Evolutionary conservation across 768 basidiomycete species (phyloP), one percentile per base, ranked within the genome.

Genomic region (Psilocybe sp.): DNA sequence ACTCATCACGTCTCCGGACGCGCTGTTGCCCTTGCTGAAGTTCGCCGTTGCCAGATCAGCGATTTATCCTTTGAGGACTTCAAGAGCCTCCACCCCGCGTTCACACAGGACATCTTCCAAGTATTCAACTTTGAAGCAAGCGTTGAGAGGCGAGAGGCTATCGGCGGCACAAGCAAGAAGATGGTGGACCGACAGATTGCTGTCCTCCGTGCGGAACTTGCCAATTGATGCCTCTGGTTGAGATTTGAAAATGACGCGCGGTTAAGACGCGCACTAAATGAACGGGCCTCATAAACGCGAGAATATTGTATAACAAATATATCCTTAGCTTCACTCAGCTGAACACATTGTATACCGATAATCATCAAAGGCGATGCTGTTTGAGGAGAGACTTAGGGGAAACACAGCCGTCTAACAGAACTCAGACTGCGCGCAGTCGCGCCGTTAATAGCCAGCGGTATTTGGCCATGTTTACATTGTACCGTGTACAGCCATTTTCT

Each of bases 1-100:
- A 99, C 97, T 1, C 97, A 99, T 65, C 97, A 99, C 66, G 84
- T 99, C 58, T 98, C 97, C 4, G 97, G 97, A 4, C 86, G 92
- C 12, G 94, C 96, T 15, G 96, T 99, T 40, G 94, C 96, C 1
- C 77, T 98, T 35, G 96, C 96, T 1, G 97, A 99, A 67, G 74
- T 85, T 38, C 81, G 83, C 32, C 77, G 80, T 52, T 86, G 88
- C 59, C 88, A 91, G 60, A 76, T 99, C 37, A 85, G 91, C 54
- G 83, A 89, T 44, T 78, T 99, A 53, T 77, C 84, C 1, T 73
- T 94, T 44, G 71, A 82, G 33, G 92, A 99, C 67, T 95, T 82
- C 73, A 81, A 88, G 64, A 66, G 67, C 33, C 73, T 99, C 56
- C 84, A 82, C 57, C 76, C 79, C 34, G 82, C 84, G 58, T 99